phyloP scores from a whole-genome alignment of 176 grass and related monocot species.

The Guadua angustifolia region DNA sequence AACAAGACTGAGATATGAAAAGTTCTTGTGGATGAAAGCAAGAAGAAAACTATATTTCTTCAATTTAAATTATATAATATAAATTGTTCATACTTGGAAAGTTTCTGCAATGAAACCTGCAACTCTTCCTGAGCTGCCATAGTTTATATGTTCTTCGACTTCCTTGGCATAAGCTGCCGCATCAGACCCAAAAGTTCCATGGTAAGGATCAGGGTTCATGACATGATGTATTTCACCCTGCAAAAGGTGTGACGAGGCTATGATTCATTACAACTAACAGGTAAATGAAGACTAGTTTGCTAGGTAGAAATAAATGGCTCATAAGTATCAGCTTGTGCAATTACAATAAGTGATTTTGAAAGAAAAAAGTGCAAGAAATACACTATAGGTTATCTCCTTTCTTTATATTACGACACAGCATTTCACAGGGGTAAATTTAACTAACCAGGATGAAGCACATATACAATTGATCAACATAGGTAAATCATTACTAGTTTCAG shows the following conservation, averaged over 20 bases:
- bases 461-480: neutral
- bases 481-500: neutral
- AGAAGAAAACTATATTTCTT: neutral
- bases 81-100: slow-evolving; percentile 67
- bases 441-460: neutral
- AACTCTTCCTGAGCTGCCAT: slow-evolving; percentile 83
- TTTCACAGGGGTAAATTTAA: neutral
- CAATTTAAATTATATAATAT: slow-evolving; percentile 7
- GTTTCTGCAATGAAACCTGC: slow-evolving; percentile 98
- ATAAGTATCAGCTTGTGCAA: neutral
- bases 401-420: neutral
- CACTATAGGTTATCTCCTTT: neutral
- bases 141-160: slow-evolving; percentile 82
- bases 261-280: neutral
- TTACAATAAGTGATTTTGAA: neutral
- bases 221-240: slow-evolving; percentile 99
- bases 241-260: slow-evolving; percentile 10
- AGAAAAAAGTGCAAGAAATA: neutral
- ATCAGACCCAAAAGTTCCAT: slow-evolving; percentile 78
- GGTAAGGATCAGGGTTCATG: slow-evolving; percentile 95
- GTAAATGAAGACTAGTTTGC: neutral
- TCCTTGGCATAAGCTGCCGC: slow-evolving; percentile 78
- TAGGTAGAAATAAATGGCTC: neutral
- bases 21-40: neutral
- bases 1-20: slow-evolving; percentile 25